These are phyloP conservation scores for Phytopythium delawarense DNA, from an alignment of 352 stramenopile genomes.

Conservation along the genomic window DNA sequence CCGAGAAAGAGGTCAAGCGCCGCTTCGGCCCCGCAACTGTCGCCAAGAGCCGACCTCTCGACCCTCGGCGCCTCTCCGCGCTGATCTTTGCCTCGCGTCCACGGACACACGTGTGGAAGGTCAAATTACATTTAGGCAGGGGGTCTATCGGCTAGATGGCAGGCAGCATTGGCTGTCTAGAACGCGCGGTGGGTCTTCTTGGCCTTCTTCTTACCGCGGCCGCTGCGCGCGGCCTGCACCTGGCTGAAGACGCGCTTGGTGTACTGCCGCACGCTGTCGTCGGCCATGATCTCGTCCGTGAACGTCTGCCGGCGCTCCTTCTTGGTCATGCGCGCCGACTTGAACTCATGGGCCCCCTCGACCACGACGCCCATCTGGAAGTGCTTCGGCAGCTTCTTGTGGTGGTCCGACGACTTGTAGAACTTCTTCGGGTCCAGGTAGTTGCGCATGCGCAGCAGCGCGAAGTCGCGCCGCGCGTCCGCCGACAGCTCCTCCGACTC, in stretches of 20 bases:
- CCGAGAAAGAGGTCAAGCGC: background rate
- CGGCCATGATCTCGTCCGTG: conserved; percentile 94
- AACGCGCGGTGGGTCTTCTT: conserved; percentile 12
- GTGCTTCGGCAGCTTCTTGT: conserved; percentile 78
- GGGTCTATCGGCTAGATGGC: background rate
- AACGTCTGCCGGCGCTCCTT: conserved; percentile 91
- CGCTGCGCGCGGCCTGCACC: conserved; percentile 53
- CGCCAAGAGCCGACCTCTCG: background rate
- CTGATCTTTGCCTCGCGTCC: background rate
- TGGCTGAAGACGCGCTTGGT: conserved; percentile 80
- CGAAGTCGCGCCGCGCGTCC: conserved; percentile 86
- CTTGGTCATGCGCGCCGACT: conserved; percentile 88
- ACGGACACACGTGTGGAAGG: background rate
- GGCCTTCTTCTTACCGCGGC: conserved; percentile 51
- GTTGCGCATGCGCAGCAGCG: conserved; percentile 92
- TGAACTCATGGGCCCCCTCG: conserved; percentile 89
- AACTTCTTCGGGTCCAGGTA: conserved; percentile 97
- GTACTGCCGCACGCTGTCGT: conserved; percentile 80
- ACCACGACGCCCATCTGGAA: conserved; percentile 93
- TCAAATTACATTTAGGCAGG: background rate
- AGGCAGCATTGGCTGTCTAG: background rate
- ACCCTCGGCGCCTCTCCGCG: background rate
- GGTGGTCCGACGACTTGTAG: conserved; percentile 93
- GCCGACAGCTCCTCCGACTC: conserved; percentile 84
- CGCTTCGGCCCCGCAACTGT: background rate